Conservation (phyloP, 2,329 filamentous ascomycete species). For the Neospermospora avenae region DNA sequence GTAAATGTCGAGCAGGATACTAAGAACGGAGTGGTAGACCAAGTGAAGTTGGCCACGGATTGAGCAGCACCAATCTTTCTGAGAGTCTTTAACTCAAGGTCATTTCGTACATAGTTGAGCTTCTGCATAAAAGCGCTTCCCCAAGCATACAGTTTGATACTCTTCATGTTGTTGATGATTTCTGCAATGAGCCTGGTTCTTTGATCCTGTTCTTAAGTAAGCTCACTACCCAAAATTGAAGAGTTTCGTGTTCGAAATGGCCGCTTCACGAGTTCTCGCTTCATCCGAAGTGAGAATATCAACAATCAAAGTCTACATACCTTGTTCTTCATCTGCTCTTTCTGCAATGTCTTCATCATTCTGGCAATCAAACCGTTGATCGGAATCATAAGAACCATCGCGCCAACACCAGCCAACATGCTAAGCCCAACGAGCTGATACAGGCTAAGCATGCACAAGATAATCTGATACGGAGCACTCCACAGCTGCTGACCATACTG, state of each 20-base stretch:
- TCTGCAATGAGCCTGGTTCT: conserved; percentile 92
- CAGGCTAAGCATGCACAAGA: conserved; percentile 90
- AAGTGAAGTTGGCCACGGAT: conserved; percentile 94
- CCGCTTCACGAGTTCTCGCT: neutral
- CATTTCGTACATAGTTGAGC: conserved; percentile 92
- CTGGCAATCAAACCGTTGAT: conserved; percentile 89
- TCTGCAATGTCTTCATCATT: conserved; percentile 92
- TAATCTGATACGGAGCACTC: conserved; percentile 96
- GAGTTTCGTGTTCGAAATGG: too few species aligned
- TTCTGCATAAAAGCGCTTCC: conserved; percentile 96
- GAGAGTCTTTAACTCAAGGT: conserved; percentile 90
- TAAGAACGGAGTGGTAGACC: conserved; percentile 95
- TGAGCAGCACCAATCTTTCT: conserved; percentile 94
- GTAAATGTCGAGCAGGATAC: conserved; percentile 96
- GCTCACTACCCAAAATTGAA: neutral
- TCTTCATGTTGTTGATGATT: conserved; percentile 99
- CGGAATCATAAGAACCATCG: conserved; percentile 97
- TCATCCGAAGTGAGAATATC: neutral
- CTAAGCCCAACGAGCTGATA: conserved; percentile 93
- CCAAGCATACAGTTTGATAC: conserved; percentile 98
- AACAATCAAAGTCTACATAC: conserved; percentile 15
- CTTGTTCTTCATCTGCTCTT: conserved; percentile 99
- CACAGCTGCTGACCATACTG: conserved; percentile 95
- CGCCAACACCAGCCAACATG: conserved; percentile 91
- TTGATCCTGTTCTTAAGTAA: conserved; percentile 52